Conservation (phyloP, 2,329 filamentous ascomycete species). For the Sporothrix pseudoabietina region DNA sequence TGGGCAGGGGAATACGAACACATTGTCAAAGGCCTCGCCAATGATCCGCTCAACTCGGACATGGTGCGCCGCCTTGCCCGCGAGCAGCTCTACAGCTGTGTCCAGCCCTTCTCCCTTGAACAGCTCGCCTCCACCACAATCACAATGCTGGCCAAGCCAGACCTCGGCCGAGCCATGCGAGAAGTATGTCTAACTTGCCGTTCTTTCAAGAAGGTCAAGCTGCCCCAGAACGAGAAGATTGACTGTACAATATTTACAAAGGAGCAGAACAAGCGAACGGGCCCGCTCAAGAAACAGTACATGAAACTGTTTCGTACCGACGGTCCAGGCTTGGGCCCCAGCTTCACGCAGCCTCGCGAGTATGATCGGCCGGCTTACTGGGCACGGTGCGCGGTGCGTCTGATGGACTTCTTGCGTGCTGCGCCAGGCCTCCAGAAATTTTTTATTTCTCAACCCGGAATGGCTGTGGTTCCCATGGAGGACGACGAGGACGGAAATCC, state of each 20-base stretch:
- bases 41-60: not conserved
- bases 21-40: not conserved
- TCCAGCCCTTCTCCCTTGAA: not conserved
- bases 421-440: not conserved
- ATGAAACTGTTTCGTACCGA: not conserved
- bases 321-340: not conserved
- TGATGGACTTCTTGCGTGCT: not conserved
- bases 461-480: not conserved
- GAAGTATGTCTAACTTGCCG: not conserved
- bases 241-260: not conserved
- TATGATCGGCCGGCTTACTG: not conserved
- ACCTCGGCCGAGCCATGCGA: not conserved
- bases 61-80: not conserved
- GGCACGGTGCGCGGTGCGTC: not conserved
- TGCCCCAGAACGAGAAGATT: not conserved
- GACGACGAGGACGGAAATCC: not conserved
- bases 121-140: not conserved
- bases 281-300: not conserved
- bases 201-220: not conserved
- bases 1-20: not conserved
- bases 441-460: not conserved
- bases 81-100: not conserved
- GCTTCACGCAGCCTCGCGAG: not conserved
- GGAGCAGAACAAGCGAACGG: not conserved
- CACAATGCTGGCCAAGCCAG: not conserved